phyloP scores from a whole-genome alignment of 2,329 filamentous ascomycete genomes.

The Cercospora zeae-maydis region DNA sequence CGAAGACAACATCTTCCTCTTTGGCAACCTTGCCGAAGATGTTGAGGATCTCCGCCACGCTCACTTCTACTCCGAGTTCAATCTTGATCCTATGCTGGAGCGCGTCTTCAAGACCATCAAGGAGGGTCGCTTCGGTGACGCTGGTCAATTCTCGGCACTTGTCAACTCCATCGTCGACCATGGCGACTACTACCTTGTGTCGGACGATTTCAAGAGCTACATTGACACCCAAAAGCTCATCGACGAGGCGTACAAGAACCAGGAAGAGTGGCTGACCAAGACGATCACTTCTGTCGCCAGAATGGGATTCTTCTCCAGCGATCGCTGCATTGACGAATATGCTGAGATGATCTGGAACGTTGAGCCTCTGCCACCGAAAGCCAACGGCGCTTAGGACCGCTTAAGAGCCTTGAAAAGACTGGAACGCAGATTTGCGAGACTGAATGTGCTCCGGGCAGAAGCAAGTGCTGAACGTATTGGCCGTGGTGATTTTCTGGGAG shows the following conservation, averaged over 20 bases:
- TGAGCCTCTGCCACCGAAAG: constrained; percentile 61
- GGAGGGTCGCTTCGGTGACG: constrained; percentile 74
- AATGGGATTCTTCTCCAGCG: constrained; percentile 95
- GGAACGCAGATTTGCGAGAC: neutral
- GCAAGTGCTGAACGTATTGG: neutral
- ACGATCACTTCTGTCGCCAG: constrained; percentile 80
- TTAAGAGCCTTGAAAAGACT: neutral
- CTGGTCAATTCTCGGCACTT: constrained; percentile 74
- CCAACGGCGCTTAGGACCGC: constrained; percentile 11
- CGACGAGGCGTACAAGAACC: constrained; percentile 86
- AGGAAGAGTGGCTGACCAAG: constrained; percentile 90
- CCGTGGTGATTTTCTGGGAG: neutral
- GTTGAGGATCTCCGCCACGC: constrained; percentile 91
- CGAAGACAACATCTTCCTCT: constrained; percentile 97
- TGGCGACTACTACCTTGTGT: constrained; percentile 96
- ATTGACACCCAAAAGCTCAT: constrained; percentile 85
- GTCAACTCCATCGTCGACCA: constrained; percentile 84
- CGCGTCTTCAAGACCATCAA: constrained; percentile 83
- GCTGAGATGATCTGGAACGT: constrained; percentile 97
- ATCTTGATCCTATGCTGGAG: constrained; percentile 70
- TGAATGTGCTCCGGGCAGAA: neutral
- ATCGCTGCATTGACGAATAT: constrained; percentile 95
- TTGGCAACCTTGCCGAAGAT: constrained; percentile 91
- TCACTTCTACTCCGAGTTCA: constrained; percentile 78
- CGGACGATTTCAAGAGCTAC: constrained; percentile 95